These are phyloP conservation scores for Picochlorum sp. DNA, from an alignment of 139 green algal genomes.

Conservation along the genomic window DNA sequence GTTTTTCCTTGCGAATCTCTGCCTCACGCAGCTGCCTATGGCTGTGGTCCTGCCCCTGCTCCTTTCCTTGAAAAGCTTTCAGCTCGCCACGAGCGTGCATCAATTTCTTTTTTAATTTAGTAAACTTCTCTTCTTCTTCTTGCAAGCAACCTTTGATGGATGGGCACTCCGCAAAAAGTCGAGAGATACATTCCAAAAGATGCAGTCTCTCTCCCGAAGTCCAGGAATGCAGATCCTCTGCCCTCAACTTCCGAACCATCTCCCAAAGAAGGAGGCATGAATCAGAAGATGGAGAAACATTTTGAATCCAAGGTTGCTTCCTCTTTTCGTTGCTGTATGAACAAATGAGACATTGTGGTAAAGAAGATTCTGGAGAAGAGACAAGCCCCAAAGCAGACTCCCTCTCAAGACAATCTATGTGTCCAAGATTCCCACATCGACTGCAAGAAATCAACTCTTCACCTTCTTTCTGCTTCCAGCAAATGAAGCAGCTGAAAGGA, in stretches of 20 bases:
- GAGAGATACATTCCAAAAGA: not conserved
- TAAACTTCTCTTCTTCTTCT: not conserved
- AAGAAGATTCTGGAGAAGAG: too few species aligned
- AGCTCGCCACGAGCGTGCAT: not conserved
- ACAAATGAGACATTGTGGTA: too few species aligned
- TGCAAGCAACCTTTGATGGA: not conserved
- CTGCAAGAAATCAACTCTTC: not conserved
- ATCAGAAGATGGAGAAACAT: too few species aligned
- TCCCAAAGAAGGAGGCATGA: too few species aligned
- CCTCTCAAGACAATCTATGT: not conserved
- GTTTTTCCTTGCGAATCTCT: conserved; percentile 12
- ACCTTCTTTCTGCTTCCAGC: not conserved
- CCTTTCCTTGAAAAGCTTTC: not conserved
- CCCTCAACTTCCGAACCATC: not conserved
- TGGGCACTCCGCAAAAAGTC: not conserved
- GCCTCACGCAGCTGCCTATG: conserved; percentile 5
- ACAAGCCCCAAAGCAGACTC: not conserved
- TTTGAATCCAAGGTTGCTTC: too few species aligned
- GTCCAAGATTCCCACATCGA: not conserved
- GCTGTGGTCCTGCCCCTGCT: not conserved
- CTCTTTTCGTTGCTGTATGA: too few species aligned
- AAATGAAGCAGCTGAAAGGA: not conserved
- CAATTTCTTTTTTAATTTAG: not conserved
- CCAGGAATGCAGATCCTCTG: not conserved
- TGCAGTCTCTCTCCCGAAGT: not conserved